Conservation (phyloP, 352 stramenopile species). For the Phytophthora fragariaefolia region DNA sequence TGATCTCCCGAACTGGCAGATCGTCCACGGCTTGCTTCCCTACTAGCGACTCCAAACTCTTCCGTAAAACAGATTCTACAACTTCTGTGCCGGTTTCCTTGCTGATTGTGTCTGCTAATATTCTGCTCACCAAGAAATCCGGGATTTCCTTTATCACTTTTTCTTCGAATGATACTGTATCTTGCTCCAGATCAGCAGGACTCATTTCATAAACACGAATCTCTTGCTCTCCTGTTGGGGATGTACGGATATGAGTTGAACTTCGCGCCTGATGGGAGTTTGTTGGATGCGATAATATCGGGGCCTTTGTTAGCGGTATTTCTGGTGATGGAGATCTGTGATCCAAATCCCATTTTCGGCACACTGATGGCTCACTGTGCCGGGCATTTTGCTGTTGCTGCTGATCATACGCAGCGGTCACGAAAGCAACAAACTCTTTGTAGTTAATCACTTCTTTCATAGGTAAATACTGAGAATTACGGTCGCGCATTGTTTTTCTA, state of each 20-base stretch:
- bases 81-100: conserved; percentile 11
- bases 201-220: conserved; percentile 32
- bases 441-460: conserved; percentile 78
- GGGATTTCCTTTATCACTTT: conserved; percentile 36
- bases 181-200: conserved; percentile 7
- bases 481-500: conserved; percentile 3
- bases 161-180: conserved; percentile 16
- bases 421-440: conserved; percentile 79
- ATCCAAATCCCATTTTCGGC: conserved; percentile 1
- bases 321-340: neutral
- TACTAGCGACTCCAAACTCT: conserved; percentile 47
- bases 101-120: conserved; percentile 30
- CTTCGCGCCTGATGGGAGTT: neutral
- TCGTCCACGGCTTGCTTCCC: conserved; percentile 35
- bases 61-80: conserved; percentile 27
- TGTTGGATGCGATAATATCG: conserved; percentile 29
- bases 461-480: conserved; percentile 26
- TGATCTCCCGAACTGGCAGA: conserved; percentile 42
- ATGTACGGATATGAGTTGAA: neutral
- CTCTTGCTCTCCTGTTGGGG: conserved; percentile 9
- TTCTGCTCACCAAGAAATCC: conserved; percentile 42
- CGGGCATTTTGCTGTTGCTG: conserved; percentile 31
- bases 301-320: conserved; percentile 28
- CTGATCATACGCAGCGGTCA: conserved; percentile 58
- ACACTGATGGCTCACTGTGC: neutral